These are phyloP conservation scores for Solanum sejunctum DNA, from an alignment of 257 asterid genomes.

Conservation along the genomic window DNA sequence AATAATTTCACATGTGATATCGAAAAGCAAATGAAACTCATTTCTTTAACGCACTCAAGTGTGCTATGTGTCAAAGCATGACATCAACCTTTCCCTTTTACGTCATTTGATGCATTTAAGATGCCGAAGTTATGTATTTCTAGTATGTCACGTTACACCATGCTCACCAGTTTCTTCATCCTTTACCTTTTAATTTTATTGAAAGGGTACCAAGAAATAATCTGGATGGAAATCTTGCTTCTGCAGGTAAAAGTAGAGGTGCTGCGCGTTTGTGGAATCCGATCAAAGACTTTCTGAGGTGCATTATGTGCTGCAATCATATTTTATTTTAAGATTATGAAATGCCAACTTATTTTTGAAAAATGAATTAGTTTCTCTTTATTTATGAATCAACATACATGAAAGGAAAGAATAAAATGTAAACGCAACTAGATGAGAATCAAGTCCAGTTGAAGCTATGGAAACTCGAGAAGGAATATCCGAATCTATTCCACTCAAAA, in stretches of 20 bases:
- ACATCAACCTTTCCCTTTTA: neutral
- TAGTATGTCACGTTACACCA: neutral
- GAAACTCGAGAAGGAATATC: neutral
- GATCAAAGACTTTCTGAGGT: constrained; percentile 55
- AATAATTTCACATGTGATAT: neutral
- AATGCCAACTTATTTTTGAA: neutral
- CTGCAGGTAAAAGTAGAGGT: constrained; percentile 19
- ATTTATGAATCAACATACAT: neutral
- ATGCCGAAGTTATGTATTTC: neutral
- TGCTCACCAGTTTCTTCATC: neutral
- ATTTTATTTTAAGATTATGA: neutral
- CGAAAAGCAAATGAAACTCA: neutral
- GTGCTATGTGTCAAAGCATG: neutral
- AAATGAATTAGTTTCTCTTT: neutral
- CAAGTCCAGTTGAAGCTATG: neutral
- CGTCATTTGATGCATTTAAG: neutral
- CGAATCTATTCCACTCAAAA: neutral
- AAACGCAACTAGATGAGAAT: neutral
- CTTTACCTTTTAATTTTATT: constrained; percentile 5
- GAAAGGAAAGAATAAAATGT: neutral
- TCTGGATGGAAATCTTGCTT: constrained; percentile 13
- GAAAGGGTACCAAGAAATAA: constrained; percentile 8
- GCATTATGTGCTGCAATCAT: constrained; percentile 1
- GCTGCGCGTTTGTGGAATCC: constrained; percentile 49
- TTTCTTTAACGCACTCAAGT: neutral